Evolutionary conservation across 306 rosid genomes (phyloP).

Genomic region (Luffa acutangula): DNA sequence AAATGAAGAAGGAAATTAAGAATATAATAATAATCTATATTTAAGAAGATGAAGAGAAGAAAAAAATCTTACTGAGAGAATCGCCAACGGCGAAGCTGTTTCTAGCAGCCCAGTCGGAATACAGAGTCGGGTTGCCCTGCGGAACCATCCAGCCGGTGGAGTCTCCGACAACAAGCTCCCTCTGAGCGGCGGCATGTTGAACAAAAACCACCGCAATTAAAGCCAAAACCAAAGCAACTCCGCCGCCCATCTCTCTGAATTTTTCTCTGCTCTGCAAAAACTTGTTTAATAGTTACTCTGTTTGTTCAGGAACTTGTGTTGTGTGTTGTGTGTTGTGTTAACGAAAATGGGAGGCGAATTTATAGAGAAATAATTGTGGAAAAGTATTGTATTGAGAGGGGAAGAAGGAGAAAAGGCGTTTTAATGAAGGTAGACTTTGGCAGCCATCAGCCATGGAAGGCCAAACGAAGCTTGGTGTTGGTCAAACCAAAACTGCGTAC

Average conservation of each 20-base stretch:
- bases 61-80: constrained; percentile 8
- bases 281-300: neutral
- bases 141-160: constrained; percentile 25
- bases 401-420: too few relatives aligned
- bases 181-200: constrained; percentile 14
- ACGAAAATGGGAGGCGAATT: neutral
- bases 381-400: neutral
- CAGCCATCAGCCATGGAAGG: too few relatives aligned
- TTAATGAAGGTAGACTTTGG: neutral
- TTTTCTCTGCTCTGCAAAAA: neutral
- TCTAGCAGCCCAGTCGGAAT: constrained; percentile 22
- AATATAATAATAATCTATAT: too few relatives aligned
- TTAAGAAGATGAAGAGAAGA: neutral
- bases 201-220: constrained; percentile 10
- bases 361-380: neutral
- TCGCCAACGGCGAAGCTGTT: constrained; percentile 25
- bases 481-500: too few relatives aligned
- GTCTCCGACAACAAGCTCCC: constrained; percentile 30
- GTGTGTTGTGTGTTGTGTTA: neutral
- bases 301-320: neutral
- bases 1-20: too few relatives aligned
- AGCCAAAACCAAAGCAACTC: neutral
- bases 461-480: too few relatives aligned
- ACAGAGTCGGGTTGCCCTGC: neutral
- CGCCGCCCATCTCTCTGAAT: neutral